Percentiles rank a stretch among this genome's conserved stretches.
phyloP scores from a whole-genome alignment of 305 asterid species.

The Fraxinus platypoda region DNA sequence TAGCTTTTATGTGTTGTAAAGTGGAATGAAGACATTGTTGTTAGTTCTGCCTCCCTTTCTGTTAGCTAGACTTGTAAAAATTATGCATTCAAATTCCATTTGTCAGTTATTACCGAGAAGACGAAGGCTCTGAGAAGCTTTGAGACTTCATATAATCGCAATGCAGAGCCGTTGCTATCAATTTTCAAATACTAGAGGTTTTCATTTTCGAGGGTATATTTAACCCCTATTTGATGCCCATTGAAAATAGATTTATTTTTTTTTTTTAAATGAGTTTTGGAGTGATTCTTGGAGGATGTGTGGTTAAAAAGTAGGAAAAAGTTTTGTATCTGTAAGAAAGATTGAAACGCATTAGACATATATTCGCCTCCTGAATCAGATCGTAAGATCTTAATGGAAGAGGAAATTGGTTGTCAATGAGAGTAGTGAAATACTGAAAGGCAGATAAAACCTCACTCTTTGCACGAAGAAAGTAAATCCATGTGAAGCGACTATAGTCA shows the following conservation, averaged over 20 bases:
- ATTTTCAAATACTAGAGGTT: neutral
- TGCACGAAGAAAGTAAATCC: neutral
- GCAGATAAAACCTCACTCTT: too few relatives aligned
- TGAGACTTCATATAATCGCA: neutral
- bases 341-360: neutral
- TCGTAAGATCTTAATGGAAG: too few relatives aligned
- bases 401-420: neutral
- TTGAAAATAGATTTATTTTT: too few relatives aligned
- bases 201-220: neutral
- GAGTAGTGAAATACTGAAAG: neutral
- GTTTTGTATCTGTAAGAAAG: neutral
- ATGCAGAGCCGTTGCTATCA: neutral
- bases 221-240: neutral
- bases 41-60: neutral
- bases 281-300: neutral
- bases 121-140: neutral
- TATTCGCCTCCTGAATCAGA: neutral
- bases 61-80: neutral
- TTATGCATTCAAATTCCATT: neutral
- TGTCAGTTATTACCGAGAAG: neutral
- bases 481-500: neutral
- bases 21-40: neutral
- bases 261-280: too few relatives aligned
- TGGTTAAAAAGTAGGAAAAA: neutral
- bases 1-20: neutral